Base-by-base conservation (phyloP, 768 basidiomycete genomes). In the Boletus insuetus region DNA sequence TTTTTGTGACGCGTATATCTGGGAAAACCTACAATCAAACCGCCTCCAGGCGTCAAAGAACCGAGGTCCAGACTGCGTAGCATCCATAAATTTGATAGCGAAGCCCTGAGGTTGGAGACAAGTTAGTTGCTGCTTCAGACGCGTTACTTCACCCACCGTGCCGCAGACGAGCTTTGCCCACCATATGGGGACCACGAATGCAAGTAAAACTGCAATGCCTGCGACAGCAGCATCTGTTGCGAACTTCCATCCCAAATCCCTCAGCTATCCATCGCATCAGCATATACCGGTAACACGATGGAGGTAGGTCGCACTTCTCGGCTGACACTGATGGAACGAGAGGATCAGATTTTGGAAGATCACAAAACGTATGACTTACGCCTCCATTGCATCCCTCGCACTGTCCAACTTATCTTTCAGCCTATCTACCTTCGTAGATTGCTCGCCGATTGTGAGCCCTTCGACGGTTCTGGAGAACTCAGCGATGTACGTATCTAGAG, bases 221-320 rank as follows among this genome's bases (percentile, higher is more conserved):
- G 53, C 38, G 13, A 64, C 19, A 24, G 57, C 41, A 16, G 64
- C 39, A 2, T 64, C 57, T 13, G 37, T 16, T 4, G 54, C 59
- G 3, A 64, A 35, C 31, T 61, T 61, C 56, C 56, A 61, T 26
- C 51, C 59, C 38, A 64, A 7, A 40, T 58, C 50, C 42, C 58
- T 64, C 26, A 64, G 39, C 63, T 64, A 29, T 26, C 22, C n/a
- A 29, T 26, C 5, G 14, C 16, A 32, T 65, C 38, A 65, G 54
- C 19, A 41, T 4, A 39, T 26, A 3, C 14, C 12, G 5, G 17
- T 4, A 16, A 29, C 11, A 35, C 7, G 8, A 34, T 24, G 42
- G 2, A 22, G 14, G 16, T 29, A 24, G 34, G 29, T 12, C 56
- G 2, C 16, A 65, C 63, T 37, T 64, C 60, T 56, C 20, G 46